Conservation (phyloP, 441 rosid species). For the Eutrema salsugineum region DNA sequence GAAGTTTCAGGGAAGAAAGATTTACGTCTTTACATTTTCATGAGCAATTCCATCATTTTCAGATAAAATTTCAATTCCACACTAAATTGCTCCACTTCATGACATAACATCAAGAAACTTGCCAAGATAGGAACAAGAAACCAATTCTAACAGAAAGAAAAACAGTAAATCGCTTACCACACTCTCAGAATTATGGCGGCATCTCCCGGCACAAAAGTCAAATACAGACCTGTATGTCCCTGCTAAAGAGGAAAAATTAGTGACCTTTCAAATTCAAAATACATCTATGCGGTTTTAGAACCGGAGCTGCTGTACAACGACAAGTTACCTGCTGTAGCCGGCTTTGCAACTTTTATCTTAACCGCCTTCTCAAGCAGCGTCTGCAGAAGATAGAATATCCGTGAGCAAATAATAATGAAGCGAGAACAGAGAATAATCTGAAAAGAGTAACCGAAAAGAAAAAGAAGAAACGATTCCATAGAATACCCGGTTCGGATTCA, state of each 20-base stretch:
- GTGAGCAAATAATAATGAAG: conserved; percentile 15
- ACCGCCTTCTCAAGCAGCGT: conserved; percentile 50
- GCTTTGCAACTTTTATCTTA: conserved; percentile 75
- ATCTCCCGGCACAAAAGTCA: conserved; percentile 93
- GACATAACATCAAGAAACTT: not conserved
- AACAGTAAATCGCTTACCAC: conserved; percentile 54
- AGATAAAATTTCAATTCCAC: not conserved
- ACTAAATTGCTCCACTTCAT: not conserved
- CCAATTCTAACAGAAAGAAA: not conserved
- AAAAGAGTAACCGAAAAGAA: not conserved
- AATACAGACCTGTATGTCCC: conserved; percentile 71
- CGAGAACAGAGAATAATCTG: not conserved
- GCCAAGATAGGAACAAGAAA: not conserved
- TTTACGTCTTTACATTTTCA: not conserved
- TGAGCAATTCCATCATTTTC: not conserved
- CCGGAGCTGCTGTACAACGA: not conserved
- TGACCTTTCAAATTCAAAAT: not conserved
- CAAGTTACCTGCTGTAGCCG: conserved; percentile 71
- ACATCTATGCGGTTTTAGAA: not conserved
- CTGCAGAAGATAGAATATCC: conserved; percentile 37
- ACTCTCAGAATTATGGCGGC: conserved; percentile 94
- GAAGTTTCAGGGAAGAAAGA: not conserved
- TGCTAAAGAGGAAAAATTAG: conserved; percentile 23
- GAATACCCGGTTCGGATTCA: conserved; percentile 69
- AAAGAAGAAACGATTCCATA: conserved; percentile 8